Percentiles rank a stretch among this genome's conserved stretches.
Conservation (phyloP, 441 rosid species). For the Brassica hybrid region DNA sequence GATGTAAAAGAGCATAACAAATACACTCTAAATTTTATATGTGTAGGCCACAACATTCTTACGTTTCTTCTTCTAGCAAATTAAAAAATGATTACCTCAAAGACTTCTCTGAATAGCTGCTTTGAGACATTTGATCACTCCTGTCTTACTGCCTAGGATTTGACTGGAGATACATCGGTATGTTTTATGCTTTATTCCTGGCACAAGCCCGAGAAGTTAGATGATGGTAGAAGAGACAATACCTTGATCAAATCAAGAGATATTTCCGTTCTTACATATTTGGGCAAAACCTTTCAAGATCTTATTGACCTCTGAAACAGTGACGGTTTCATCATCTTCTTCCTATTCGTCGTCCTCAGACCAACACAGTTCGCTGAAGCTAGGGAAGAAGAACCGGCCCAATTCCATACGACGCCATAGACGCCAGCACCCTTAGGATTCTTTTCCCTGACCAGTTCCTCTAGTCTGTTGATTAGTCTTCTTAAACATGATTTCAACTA, state of each 20-base stretch:
- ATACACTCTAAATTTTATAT: background rate
- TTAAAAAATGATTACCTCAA: background rate
- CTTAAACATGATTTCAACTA: background rate
- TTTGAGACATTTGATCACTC: background rate
- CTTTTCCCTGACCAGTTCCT: background rate
- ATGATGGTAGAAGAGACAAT: background rate
- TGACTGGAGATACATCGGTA: background rate
- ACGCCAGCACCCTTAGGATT: background rate
- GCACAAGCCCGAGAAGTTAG: background rate
- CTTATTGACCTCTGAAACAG: background rate
- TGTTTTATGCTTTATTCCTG: background rate
- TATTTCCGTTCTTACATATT: background rate
- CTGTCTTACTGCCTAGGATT: background rate
- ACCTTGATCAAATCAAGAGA: background rate
- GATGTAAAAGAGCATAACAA: background rate
- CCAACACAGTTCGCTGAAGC: background rate
- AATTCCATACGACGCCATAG: background rate
- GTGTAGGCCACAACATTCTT: background rate
- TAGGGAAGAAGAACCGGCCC: background rate
- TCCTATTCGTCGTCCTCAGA: background rate
- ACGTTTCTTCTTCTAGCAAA: background rate
- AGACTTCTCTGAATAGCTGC: background rate
- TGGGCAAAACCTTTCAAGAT: background rate
- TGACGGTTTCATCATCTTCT: background rate
- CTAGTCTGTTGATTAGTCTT: background rate